Evolutionary conservation across 1,284 basidiomycete genomes (phyloP), one percentile per base, ranked within the genome.

Genomic region (Leccinum huronense): DNA sequence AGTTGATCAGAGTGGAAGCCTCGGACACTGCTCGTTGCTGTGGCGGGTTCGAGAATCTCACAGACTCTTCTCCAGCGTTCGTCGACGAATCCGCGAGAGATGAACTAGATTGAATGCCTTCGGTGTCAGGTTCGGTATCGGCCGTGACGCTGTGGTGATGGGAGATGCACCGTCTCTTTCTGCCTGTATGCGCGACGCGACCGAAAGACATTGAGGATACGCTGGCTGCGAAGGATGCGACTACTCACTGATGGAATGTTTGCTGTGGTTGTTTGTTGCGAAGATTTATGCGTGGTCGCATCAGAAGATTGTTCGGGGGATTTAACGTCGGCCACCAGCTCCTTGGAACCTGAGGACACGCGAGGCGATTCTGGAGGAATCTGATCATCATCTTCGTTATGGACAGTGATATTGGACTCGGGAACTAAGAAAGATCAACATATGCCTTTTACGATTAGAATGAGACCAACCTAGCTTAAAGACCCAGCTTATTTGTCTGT

Each of bases 401-500:
- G 80, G 56, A 88, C 80, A 53, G 84, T 86, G 72, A 88, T 86
- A 40, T 83, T 84, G 61, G 83, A 82, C 69, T 84, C 84, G 65
- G 81, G 79, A 42, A 83, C 83, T 83, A 65, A 5, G 13, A 30
- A n/a, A 38, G 14, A 56, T 75, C 36, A 70, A 54, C 8, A 64
- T 54, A 16, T 7, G 34, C 45, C 62, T 54, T 58, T 31, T 16
- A 30, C 16, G 34, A 61, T 56, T 59, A 58, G 61, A 58, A 65
- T 33, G 56, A 60, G 51, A 79, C 82, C 65, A 67, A 90, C 89
- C 85, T 72, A 83, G 86, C 53, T 87, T 83, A 48, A 87, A 87
- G 51, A 89, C 79, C 89, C 90, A 91, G 68, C 89, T 91, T 57
- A 89, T 87, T 72, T 90, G 85, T 67, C 89, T 83, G 23, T 87